Evolutionary conservation across 1,284 basidiomycete species (phyloP).

Genomic region (Heliocybe sulcata): DNA sequence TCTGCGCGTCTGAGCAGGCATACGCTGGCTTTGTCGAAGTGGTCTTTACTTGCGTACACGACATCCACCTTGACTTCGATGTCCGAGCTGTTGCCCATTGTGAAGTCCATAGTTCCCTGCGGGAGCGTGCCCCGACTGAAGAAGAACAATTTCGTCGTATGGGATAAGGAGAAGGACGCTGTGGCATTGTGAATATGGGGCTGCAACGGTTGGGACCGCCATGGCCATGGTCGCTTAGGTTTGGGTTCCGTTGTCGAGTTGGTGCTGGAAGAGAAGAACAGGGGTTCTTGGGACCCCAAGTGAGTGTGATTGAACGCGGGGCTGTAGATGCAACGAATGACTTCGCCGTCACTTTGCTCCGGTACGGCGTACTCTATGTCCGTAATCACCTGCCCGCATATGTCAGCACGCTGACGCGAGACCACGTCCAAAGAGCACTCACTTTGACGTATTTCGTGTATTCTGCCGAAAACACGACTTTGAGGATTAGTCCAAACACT

Average conservation of each 20-base stretch:
- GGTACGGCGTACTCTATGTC: neutral
- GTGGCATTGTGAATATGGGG: neutral
- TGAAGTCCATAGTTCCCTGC: neutral
- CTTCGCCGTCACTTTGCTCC: neutral
- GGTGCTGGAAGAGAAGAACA: neutral
- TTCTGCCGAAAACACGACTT: neutral
- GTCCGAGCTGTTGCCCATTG: neutral
- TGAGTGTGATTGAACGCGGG: neutral
- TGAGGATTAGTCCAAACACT: neutral
- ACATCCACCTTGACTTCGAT: neutral
- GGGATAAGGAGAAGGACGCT: neutral
- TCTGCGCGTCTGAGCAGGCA: neutral
- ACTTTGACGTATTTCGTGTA: neutral
- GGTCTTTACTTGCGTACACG: neutral
- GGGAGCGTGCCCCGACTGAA: neutral
- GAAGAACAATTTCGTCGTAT: neutral
- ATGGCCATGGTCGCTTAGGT: neutral
- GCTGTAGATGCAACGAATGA: neutral
- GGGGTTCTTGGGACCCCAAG: neutral
- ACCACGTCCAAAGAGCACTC: neutral
- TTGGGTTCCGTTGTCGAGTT: neutral
- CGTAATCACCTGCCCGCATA: neutral
- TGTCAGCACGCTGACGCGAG: neutral
- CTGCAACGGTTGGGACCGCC: neutral
- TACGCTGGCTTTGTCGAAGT: neutral